Evolutionary conservation across 2,329 filamentous ascomycete species (phyloP).

Genomic region (Colletotrichum lupini): DNA sequence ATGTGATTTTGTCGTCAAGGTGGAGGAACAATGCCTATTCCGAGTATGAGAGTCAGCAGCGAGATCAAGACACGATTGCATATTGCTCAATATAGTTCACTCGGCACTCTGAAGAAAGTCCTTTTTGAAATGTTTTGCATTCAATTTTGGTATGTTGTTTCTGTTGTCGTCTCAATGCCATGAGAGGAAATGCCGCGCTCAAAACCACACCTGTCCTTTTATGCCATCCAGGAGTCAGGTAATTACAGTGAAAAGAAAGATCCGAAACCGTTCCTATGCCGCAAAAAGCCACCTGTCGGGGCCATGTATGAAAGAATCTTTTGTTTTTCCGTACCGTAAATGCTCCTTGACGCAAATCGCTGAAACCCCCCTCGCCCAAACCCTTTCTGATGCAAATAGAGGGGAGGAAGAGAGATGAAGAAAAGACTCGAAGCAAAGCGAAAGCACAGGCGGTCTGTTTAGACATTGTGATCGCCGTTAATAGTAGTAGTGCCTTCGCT

Average conservation of each 20-base stretch:
- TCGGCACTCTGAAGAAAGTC: not conserved
- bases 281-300: conserved; percentile 11
- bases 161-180: not conserved
- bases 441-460: not conserved
- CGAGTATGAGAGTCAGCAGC: not conserved
- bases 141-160: conserved; percentile 17
- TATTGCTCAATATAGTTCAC: not conserved
- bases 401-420: conserved; percentile 9
- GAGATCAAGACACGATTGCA: not conserved
- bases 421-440: not conserved
- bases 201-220: conserved; percentile 23
- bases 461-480: conserved; percentile 31
- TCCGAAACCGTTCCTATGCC: conserved; percentile 19
- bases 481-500: conserved; percentile 26
- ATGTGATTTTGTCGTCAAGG: not conserved
- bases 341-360: conserved; percentile 30
- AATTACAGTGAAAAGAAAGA: conserved; percentile 32
- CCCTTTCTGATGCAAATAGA: not conserved
- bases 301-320: conserved; percentile 7
- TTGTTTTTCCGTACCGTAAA: conserved; percentile 29
- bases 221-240: conserved; percentile 7
- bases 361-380: conserved; percentile 18
- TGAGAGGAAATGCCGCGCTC: conserved; percentile 20
- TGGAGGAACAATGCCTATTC: not conserved
- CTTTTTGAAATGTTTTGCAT: conserved; percentile 9